These are phyloP conservation scores for Evernia prunastri DNA, from an alignment of 495 filamentous ascomycete genomes.

Conservation along the genomic window DNA sequence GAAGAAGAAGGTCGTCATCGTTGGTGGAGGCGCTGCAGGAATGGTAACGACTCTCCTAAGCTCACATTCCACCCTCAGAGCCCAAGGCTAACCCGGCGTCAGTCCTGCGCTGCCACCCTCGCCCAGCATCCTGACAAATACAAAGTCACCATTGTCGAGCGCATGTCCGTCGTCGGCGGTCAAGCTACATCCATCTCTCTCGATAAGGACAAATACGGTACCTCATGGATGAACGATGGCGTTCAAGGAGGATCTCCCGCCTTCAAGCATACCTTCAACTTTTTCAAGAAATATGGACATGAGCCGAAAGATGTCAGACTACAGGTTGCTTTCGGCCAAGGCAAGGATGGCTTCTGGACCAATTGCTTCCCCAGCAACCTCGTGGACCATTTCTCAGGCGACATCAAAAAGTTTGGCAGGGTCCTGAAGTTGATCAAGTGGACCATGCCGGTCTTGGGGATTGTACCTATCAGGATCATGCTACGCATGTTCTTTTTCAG, in stretches of 20 bases:
- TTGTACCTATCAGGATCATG: conserved; percentile 66
- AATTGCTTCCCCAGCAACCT: conserved; percentile 71
- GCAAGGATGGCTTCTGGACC: conserved; percentile 64
- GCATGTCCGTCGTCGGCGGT: conserved; percentile 61
- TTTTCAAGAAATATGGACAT: conserved; percentile 64
- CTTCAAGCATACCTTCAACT: conserved; percentile 76
- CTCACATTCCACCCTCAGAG: background rate
- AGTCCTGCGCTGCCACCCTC: conserved; percentile 68
- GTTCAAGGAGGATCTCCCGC: conserved; percentile 75
- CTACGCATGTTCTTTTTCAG: conserved; percentile 66
- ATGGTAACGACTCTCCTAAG: conserved; percentile 36
- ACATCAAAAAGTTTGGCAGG: conserved; percentile 59
- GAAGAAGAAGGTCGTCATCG: conserved; percentile 53
- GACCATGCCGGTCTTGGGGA: conserved; percentile 62
- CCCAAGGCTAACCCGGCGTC: conserved; percentile 14
- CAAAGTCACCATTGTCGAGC: conserved; percentile 67
- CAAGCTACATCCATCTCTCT: conserved; percentile 74
- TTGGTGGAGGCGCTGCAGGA: conserved; percentile 61
- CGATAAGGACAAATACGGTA: conserved; percentile 58
- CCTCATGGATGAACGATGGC: conserved; percentile 76
- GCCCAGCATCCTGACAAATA: conserved; percentile 69
- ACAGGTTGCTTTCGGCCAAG: conserved; percentile 76
- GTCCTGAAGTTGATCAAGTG: conserved; percentile 64
- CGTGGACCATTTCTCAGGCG: conserved; percentile 52
- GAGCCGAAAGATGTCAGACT: conserved; percentile 64